Evolutionary conservation across 225 moss, liverwort and hornwort genomes (phyloP).

Genomic region (Takakia lepidozioides): DNA sequence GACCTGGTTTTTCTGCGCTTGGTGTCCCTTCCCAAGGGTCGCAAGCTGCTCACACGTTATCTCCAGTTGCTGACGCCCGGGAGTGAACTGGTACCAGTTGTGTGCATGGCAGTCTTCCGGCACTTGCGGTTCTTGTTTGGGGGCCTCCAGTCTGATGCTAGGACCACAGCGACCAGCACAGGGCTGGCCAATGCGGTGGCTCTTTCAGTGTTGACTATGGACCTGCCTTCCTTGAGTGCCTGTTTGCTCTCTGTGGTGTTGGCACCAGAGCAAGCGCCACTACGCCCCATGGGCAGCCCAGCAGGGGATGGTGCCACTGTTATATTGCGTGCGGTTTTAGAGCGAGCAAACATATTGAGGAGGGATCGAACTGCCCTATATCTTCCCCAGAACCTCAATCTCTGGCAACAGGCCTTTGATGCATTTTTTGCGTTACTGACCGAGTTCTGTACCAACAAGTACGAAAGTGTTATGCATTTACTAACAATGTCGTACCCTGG

Average conservation of each 20-base stretch:
- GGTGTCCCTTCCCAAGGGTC: constrained; percentile 79
- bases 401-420: constrained; percentile 95
- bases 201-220: constrained; percentile 61
- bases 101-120: constrained; percentile 77
- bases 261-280: constrained; percentile 76
- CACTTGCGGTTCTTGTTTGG: constrained; percentile 87
- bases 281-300: constrained; percentile 79
- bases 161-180: constrained; percentile 43
- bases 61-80: constrained; percentile 73
- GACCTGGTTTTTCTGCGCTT: constrained; percentile 85
- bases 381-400: constrained; percentile 52
- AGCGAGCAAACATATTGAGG: constrained; percentile 68
- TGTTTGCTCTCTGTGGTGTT: constrained; percentile 77
- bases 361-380: constrained; percentile 62
- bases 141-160: constrained; percentile 68
- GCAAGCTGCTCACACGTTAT: constrained; percentile 77
- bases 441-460: constrained; percentile 98
- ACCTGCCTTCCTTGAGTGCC: constrained; percentile 70
- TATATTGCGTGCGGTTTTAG: constrained; percentile 71
- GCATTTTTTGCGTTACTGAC: constrained; percentile 90
- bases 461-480: constrained; percentile 93
- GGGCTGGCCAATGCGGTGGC: constrained; percentile 76
- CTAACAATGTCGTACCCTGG: constrained; percentile 87
- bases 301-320: constrained; percentile 94
- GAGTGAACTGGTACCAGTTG: constrained; percentile 73